These are phyloP conservation scores for Suillus brevipes DNA, from an alignment of 768 basidiomycete species.

Conservation along the genomic window DNA sequence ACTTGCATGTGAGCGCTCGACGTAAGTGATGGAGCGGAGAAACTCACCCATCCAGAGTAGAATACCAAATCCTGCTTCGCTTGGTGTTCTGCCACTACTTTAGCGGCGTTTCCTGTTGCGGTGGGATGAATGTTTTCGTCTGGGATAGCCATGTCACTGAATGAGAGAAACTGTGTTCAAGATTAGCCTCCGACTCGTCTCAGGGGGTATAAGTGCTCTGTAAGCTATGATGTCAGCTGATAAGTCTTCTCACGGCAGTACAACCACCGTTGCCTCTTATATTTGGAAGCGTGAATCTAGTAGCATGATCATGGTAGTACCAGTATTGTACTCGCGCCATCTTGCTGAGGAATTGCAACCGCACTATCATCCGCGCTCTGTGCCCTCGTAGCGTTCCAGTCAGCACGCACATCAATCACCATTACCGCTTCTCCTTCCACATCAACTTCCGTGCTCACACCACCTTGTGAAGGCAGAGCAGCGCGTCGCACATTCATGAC, in stretches of 20 bases:
- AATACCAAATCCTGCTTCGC: slow-evolving; percentile 56
- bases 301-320: slow-evolving; percentile 18
- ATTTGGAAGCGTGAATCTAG: not conserved
- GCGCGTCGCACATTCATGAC: slow-evolving; percentile 53
- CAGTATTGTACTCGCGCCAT: slow-evolving; percentile 13
- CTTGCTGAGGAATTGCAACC: slow-evolving; percentile 8
- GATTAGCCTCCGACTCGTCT: not conserved
- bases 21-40: not conserved
- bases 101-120: slow-evolving; percentile 56
- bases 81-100: slow-evolving; percentile 53
- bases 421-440: slow-evolving; percentile 48
- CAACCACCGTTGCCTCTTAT: not conserved
- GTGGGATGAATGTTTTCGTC: slow-evolving; percentile 56
- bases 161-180: not conserved
- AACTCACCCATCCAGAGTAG: slow-evolving; percentile 58
- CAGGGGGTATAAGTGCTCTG: slow-evolving; percentile 4
- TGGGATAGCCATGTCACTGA: slow-evolving; percentile 35
- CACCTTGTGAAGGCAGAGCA: slow-evolving; percentile 28
- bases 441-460: slow-evolving; percentile 31
- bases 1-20: not conserved
- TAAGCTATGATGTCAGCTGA: slow-evolving; percentile 6
- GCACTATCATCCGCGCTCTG: slow-evolving; percentile 12
- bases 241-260: not conserved
- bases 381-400: slow-evolving; percentile 27
- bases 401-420: slow-evolving; percentile 54